Evolutionary conservation across 148 eudicot species (phyloP).

Genomic region (Diospyros lotus): DNA sequence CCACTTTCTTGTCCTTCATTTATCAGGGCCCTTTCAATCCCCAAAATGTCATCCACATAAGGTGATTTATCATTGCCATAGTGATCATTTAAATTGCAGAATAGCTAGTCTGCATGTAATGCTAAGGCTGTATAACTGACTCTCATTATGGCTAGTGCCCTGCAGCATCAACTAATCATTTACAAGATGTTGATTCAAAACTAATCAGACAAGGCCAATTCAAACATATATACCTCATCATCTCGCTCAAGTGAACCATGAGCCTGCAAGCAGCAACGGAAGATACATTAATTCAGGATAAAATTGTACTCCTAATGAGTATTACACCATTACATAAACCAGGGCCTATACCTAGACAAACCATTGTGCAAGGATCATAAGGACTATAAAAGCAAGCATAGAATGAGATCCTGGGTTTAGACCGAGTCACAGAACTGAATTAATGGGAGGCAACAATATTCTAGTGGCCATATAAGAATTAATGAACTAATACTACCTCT

Average conservation of each 20-base stretch:
- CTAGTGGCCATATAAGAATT: no score
- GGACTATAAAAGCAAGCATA: neutral
- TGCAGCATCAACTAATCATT: neutral
- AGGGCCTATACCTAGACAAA: neutral
- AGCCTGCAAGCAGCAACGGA: constrained; percentile 45
- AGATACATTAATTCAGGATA: constrained; percentile 4
- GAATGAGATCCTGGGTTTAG: neutral
- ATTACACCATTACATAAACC: neutral
- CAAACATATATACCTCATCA: constrained; percentile 65
- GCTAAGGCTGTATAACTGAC: no score
- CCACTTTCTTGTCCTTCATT: no score
- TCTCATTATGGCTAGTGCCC: no score
- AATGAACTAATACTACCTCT: no score
- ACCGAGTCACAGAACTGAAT: no score
- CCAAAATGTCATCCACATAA: no score
- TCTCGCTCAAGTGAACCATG: constrained; percentile 84
- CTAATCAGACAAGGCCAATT: constrained; percentile 6
- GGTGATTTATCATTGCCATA: no score
- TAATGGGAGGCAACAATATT: no score
- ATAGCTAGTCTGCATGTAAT: no score
- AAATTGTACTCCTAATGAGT: constrained; percentile 1
- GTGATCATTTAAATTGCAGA: no score
- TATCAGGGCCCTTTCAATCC: no score
- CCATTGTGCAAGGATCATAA: neutral
- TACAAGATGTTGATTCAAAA: neutral